Conservation (phyloP, 2,329 filamentous ascomycete species). For the Geoglossum cookeanum region DNA sequence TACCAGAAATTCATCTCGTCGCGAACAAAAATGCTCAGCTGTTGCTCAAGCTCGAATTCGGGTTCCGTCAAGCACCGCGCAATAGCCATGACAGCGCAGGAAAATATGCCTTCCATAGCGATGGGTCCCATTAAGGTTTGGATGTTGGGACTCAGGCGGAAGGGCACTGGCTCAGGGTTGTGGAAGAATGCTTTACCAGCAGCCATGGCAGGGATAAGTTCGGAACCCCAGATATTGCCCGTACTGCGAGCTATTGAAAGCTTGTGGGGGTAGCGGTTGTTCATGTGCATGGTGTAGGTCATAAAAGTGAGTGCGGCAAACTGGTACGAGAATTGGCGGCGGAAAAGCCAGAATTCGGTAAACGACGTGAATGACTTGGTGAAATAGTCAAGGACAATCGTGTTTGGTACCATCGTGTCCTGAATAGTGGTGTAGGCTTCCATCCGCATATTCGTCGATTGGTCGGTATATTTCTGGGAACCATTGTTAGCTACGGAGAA, state of each 20-base stretch:
- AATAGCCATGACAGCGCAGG: slow-evolving; percentile 90
- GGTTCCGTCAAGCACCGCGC: slow-evolving; percentile 85
- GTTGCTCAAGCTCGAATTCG: slow-evolving; percentile 79
- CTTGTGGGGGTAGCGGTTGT: slow-evolving; percentile 88
- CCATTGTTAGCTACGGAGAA: slow-evolving; percentile 2
- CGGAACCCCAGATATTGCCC: slow-evolving; percentile 90
- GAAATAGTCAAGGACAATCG: slow-evolving; percentile 74
- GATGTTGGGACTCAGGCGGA: slow-evolving; percentile 90
- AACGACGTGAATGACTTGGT: slow-evolving; percentile 72
- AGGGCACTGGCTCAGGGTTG: slow-evolving; percentile 88
- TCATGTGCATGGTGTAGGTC: slow-evolving; percentile 97
- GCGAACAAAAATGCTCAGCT: slow-evolving; percentile 81
- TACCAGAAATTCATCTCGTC: slow-evolving; percentile 99
- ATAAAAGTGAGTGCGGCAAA: slow-evolving; percentile 90
- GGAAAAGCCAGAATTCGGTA: slow-evolving; percentile 96
- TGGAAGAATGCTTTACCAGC: slow-evolving; percentile 72
- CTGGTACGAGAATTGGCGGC: slow-evolving; percentile 90
- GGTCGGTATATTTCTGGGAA: slow-evolving; percentile 44
- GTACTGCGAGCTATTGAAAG: slow-evolving; percentile 73
- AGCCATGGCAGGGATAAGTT: slow-evolving; percentile 82
- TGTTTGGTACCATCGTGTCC: slow-evolving; percentile 76
- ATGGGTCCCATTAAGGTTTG: slow-evolving; percentile 93
- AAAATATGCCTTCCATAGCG: slow-evolving; percentile 89
- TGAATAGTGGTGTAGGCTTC: slow-evolving; percentile 94
- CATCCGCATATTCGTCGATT: slow-evolving; percentile 51